Percentiles rank a stretch among this genome's conserved stretches.
These are phyloP conservation scores for Fusarium foetens DNA, from an alignment of 2,329 filamentous ascomycete genomes.

Conservation along the genomic window DNA sequence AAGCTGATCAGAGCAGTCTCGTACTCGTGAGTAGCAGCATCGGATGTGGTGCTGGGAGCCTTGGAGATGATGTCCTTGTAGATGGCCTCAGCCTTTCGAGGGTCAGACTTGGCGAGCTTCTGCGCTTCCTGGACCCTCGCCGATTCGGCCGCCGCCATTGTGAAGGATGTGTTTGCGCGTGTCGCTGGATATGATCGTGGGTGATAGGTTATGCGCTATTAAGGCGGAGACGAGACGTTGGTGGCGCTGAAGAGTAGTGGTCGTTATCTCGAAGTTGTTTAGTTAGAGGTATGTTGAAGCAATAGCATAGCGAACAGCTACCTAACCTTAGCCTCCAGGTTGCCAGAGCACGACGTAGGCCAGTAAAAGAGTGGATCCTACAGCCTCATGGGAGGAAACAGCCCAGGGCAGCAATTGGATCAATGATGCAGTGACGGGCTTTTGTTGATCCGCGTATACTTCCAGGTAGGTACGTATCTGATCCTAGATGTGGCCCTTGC, in stretches of 20 bases:
- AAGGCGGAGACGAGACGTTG: neutral
- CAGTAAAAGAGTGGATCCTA: conserved; percentile 34
- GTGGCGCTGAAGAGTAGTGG: conserved; percentile 8
- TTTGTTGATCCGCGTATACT: conserved; percentile 45
- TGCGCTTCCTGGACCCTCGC: conserved; percentile 86
- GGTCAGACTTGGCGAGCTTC: conserved; percentile 81
- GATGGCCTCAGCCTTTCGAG: conserved; percentile 83
- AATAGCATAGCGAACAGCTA: conserved; percentile 31
- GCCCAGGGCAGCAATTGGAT: conserved; percentile 23
- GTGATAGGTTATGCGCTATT: conserved; percentile 4
- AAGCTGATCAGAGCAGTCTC: conserved; percentile 88
- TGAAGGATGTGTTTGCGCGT: conserved; percentile 34
- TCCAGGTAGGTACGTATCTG: neutral
- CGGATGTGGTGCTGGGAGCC: conserved; percentile 82
- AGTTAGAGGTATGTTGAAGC: conserved; percentile 31
- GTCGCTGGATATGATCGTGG: neutral
- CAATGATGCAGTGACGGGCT: conserved; percentile 34
- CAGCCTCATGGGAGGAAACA: neutral
- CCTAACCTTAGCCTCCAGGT: conserved; percentile 46
- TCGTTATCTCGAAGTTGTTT: conserved; percentile 34
- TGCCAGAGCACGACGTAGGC: conserved; percentile 52
- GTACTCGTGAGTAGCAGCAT: conserved; percentile 89
- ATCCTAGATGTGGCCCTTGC: conserved; percentile 11
- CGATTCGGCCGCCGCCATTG: conserved; percentile 69
- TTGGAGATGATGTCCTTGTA: conserved; percentile 92